A percentile compares a stretch with the other conserved stretches of the same genome.
phyloP scores from a whole-genome alignment of 768 basidiomycete species.

The Infundibulicybe gibba region DNA sequence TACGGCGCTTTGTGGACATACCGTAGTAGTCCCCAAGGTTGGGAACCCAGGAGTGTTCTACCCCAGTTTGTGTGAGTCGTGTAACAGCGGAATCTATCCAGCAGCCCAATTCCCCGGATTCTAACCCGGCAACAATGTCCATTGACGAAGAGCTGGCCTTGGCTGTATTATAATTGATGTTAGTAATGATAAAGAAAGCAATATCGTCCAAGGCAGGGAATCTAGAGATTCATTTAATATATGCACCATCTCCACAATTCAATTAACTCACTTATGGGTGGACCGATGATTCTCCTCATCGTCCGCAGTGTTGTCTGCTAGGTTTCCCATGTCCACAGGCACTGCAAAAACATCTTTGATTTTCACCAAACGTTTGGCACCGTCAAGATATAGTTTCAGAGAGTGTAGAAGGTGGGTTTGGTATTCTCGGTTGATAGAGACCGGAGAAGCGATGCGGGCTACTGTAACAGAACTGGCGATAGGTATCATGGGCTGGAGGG shows the following conservation, averaged over 20 bases:
- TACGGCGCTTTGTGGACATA: too few relatives aligned
- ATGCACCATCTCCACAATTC: background rate
- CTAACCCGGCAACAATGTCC: constrained; percentile 52
- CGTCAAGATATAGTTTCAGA: constrained; percentile 61
- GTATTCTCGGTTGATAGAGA: constrained; percentile 60
- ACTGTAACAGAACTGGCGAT: constrained; percentile 67
- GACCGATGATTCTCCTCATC: constrained; percentile 12
- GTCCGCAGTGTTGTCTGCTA: constrained; percentile 19
- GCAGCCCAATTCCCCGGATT: constrained; percentile 75
- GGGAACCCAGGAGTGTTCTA: constrained; percentile 65
- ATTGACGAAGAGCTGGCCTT: constrained; percentile 27
- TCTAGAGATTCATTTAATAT: background rate
- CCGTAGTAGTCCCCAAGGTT: constrained; percentile 38
- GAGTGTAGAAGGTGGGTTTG: constrained; percentile 59
- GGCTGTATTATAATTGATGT: constrained; percentile 60
- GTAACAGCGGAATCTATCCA: constrained; percentile 76
- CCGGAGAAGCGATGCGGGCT: constrained; percentile 76
- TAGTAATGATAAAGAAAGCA: constrained; percentile 77
- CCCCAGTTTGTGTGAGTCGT: constrained; percentile 73
- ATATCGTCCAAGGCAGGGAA: constrained; percentile 30
- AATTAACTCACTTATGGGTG: constrained; percentile 15
- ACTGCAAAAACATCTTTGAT: constrained; percentile 73
- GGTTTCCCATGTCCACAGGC: constrained; percentile 10
- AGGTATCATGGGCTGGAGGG: constrained; percentile 57
- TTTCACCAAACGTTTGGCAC: constrained; percentile 54